Conservation (phyloP, 495 filamentous ascomycete species). For the Podospora fimiseda region DNA sequence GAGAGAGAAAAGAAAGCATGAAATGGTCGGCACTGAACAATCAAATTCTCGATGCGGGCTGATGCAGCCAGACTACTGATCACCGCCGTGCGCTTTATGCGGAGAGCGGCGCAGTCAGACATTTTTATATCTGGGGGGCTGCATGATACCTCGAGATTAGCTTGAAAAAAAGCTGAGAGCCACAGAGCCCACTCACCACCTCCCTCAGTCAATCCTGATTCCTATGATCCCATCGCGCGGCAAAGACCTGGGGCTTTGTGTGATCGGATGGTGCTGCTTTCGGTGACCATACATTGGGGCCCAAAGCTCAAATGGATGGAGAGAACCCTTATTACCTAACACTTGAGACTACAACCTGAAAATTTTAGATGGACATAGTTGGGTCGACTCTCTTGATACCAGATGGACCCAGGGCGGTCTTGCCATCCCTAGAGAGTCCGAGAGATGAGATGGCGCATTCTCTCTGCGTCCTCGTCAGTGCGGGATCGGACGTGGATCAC, state of each 20-base stretch:
- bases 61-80: constrained; percentile 2
- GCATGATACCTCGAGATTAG: not conserved
- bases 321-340: too few relatives aligned
- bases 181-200: too few relatives aligned
- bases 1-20: not conserved
- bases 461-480: not conserved
- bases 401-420: not conserved
- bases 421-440: not conserved
- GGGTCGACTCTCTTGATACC: too few relatives aligned
- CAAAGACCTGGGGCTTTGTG: too few relatives aligned
- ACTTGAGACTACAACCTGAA: too few relatives aligned
- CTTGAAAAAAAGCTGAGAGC: too few relatives aligned
- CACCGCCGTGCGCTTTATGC: constrained; percentile 6
- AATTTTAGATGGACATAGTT: too few relatives aligned
- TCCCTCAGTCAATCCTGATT: too few relatives aligned
- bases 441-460: not conserved
- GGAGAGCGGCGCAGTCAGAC: constrained; percentile 6
- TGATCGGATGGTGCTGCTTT: too few relatives aligned
- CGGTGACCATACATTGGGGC: too few relatives aligned
- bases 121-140: not conserved
- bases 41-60: constrained; percentile 9
- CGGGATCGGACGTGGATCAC: not conserved
- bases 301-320: too few relatives aligned
- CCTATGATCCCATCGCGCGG: too few relatives aligned
- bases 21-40: not conserved